These are phyloP conservation scores for Metarhizium rileyi DNA, from an alignment of 2,329 filamentous ascomycete genomes.

Conservation along the genomic window DNA sequence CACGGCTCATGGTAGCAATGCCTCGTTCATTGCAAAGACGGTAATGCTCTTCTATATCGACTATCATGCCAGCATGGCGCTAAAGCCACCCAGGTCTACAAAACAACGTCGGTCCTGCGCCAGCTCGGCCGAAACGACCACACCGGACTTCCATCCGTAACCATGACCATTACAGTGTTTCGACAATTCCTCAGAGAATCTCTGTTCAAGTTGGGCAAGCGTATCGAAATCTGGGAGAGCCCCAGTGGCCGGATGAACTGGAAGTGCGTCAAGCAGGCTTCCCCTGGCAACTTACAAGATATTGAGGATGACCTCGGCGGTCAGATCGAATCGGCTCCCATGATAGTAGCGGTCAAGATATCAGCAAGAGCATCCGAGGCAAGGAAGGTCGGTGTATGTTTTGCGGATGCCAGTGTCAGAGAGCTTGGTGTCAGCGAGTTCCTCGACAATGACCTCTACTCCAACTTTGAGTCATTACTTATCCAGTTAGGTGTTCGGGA, in stretches of 20 bases:
- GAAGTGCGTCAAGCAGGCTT: slow-evolving; percentile 86
- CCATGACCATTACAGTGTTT: slow-evolving; percentile 90
- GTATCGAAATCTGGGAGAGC: slow-evolving; percentile 83
- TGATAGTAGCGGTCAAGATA: slow-evolving; percentile 91
- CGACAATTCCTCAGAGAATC: slow-evolving; percentile 92
- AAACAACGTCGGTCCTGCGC: slow-evolving; percentile 89
- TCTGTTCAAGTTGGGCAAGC: slow-evolving; percentile 81
- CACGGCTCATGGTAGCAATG: slow-evolving; percentile 83
- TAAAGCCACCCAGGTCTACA: slow-evolving; percentile 62
- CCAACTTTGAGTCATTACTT: slow-evolving; percentile 91
- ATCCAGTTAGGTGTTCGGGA: slow-evolving; percentile 96
- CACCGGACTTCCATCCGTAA: slow-evolving; percentile 84
- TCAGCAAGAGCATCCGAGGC: slow-evolving; percentile 79
- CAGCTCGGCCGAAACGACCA: slow-evolving; percentile 78
- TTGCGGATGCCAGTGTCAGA: slow-evolving; percentile 91
- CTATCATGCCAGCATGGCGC: background rate
- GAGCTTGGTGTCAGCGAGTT: slow-evolving; percentile 97
- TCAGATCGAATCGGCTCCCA: slow-evolving; percentile 79
- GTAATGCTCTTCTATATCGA: slow-evolving; percentile 32
- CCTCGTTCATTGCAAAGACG: slow-evolving; percentile 70
- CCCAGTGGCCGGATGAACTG: slow-evolving; percentile 73
- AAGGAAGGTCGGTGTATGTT: slow-evolving; percentile 85
- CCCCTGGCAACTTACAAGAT: slow-evolving; percentile 91
- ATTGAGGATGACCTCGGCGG: slow-evolving; percentile 90
- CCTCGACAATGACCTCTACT: slow-evolving; percentile 96